Base-by-base conservation (phyloP, 768 basidiomycete species). In the Suillus tomentosus region DNA sequence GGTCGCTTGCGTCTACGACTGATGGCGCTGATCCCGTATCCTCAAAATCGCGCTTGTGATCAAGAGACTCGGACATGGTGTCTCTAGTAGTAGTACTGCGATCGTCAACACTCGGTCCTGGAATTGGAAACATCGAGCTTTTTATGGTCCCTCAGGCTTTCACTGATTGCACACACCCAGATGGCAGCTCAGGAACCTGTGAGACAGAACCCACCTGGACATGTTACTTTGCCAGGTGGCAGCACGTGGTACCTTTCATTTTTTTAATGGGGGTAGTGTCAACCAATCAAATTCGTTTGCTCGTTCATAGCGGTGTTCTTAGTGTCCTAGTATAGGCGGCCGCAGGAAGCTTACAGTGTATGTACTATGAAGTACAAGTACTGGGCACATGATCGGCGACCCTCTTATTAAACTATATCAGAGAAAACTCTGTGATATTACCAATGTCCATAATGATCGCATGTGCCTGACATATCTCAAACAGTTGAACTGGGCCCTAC, bases 21-120 rank as follows among this genome's bases (percentile, higher is more conserved):
- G 45, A 43, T 36, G 53, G 51, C 34, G 50, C 31, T 22, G 62
- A 27, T 11, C 31, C 36, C 19, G 22, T 22, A 3, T 71, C 71
- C 42, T 74, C 70, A 45, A 47, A 62, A 22, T 66, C 67, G 31
- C 36, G 76, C 57, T 76, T 76, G 63, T 14, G 62, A 51, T 74
- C 71, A 65, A 72, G 65, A 47, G 72, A 66, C 62, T 56, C 60
- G 53, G 70, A 61, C 66, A 68, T 69, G 62, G 14, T 13, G 9
- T n/a, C 37, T 40, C 19, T 22, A 7, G 50, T 7, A 13, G 50
- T 7, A 17, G 53, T 36, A 15, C 34, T 45, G 22, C 8, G 19
- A 59, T 14, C n/a, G 43, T 53, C 58, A 19, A 40, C 8, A 5
- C n/a, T 17, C 34, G 24, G 60, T 42, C 37, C 51, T 31, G 51